Evolutionary conservation across 192 early-diverging fungal species (phyloP).

Genomic region (Coemansia nantahalensis): DNA sequence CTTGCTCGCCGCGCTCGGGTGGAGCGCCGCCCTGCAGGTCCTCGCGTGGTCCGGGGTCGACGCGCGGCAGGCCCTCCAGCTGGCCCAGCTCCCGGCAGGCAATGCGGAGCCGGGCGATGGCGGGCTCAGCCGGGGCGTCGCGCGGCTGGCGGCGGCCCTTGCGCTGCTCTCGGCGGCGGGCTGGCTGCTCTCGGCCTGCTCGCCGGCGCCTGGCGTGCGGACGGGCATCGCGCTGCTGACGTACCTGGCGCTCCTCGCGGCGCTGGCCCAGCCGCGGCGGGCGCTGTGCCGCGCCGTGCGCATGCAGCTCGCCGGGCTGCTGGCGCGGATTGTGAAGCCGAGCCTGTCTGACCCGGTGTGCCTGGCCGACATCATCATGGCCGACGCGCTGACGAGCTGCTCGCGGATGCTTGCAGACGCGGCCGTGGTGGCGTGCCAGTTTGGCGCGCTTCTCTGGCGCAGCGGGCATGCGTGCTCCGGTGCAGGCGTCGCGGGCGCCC

Average conservation of each 20-base stretch:
- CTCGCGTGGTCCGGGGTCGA: constrained; percentile 33
- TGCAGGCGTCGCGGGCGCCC: constrained; percentile 14
- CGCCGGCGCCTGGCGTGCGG: constrained; percentile 7
- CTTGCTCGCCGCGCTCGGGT: constrained; percentile 39
- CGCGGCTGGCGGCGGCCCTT: constrained; percentile 19
- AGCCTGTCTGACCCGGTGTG: constrained; percentile 52
- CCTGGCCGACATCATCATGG: constrained; percentile 82
- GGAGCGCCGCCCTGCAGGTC: constrained; percentile 39
- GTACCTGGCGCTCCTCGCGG: constrained; percentile 11
- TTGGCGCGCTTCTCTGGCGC: constrained; percentile 45
- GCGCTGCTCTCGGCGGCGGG: constrained; percentile 14
- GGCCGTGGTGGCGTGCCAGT: constrained; percentile 57
- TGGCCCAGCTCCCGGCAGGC: constrained; percentile 11
- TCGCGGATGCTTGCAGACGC: constrained; percentile 87
- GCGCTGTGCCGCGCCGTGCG: constrained; percentile 33
- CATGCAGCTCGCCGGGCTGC: constrained; percentile 30
- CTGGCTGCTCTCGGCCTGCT: constrained; percentile 26
- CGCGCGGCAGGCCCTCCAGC: constrained; percentile 34
- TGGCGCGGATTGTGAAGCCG: constrained; percentile 41
- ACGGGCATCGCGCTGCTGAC: constrained; percentile 32
- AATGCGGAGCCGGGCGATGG: constrained; percentile 2
- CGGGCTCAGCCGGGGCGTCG: constrained; percentile 14
- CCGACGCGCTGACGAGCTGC: constrained; percentile 94
- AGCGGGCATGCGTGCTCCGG: constrained; percentile 11
- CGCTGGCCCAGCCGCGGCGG: constrained; percentile 34